A percentile compares a stretch with the other conserved stretches of the same genome.
phyloP scores from a whole-genome alignment of 2,329 filamentous ascomycete species.

The Hypoxylon sp. region DNA sequence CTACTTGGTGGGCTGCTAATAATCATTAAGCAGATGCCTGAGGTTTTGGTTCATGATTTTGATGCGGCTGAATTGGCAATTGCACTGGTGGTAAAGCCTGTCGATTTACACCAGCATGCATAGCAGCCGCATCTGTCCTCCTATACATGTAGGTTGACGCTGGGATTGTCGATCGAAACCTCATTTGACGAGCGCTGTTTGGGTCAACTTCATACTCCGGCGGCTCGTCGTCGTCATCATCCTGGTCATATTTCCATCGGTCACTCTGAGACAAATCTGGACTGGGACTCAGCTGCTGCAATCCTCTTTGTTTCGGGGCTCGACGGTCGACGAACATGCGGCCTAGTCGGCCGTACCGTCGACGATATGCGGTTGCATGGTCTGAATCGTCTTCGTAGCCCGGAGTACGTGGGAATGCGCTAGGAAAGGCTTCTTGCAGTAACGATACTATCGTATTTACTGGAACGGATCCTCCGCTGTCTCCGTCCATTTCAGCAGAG shows the following conservation, averaged over 20 bases:
- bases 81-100: constrained; percentile 43
- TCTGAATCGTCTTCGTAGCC: constrained; percentile 55
- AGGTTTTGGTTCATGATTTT: constrained; percentile 30
- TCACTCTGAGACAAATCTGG: constrained; percentile 61
- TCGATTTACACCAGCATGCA: constrained; percentile 38
- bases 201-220: constrained; percentile 81
- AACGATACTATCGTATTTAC: constrained; percentile 46
- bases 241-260: constrained; percentile 87
- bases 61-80: constrained; percentile 28
- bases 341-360: constrained; percentile 85
- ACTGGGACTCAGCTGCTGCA: constrained; percentile 40
- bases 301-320: constrained; percentile 61
- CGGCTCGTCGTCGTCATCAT: constrained; percentile 82
- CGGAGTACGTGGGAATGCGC: constrained; percentile 45
- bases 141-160: constrained; percentile 58
- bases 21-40: constrained; percentile 25
- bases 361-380: constrained; percentile 75
- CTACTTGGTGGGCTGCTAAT: not conserved
- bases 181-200: constrained; percentile 69
- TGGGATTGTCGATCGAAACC: constrained; percentile 70
- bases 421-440: constrained; percentile 47
- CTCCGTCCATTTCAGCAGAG: constrained; percentile 66
- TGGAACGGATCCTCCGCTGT: constrained; percentile 54
- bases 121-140: constrained; percentile 49
- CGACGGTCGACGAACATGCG: constrained; percentile 90